Evolutionary conservation across 805 yeast genomes (phyloP).

Genomic region (Candida tibetensis): DNA sequence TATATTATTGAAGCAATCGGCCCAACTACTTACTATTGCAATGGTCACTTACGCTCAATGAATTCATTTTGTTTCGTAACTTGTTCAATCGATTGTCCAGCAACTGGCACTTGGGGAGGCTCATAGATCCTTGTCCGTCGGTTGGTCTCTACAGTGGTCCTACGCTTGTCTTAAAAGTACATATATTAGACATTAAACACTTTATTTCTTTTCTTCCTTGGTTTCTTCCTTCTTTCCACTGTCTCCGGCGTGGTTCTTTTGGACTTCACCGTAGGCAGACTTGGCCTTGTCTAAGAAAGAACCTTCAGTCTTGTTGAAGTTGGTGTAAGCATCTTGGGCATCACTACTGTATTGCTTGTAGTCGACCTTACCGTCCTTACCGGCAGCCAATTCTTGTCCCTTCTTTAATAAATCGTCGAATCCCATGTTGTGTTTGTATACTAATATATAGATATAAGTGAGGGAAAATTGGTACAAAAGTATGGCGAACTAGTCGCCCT

Average conservation of each 20-base stretch:
- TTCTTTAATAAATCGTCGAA: conserved; percentile 24
- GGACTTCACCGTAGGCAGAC: conserved; percentile 30
- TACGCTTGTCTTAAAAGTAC: too few species aligned
- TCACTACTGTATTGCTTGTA: conserved; percentile 26
- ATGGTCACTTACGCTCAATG: too few species aligned
- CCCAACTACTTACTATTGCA: too few species aligned
- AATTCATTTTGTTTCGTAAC: too few species aligned
- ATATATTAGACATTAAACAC: too few species aligned
- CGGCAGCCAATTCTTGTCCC: conserved; percentile 18
- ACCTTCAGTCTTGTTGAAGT: conserved; percentile 29
- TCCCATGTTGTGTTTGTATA: conserved; percentile 19
- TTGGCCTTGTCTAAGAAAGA: conserved; percentile 33
- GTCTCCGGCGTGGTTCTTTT: conserved; percentile 19
- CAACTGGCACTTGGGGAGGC: too few species aligned
- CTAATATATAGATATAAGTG: background rate
- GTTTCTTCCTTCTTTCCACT: too few species aligned
- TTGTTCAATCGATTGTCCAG: too few species aligned
- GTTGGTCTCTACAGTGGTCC: too few species aligned
- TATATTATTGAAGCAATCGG: too few species aligned
- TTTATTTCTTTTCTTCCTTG: too few species aligned
- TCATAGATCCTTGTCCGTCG: too few species aligned
- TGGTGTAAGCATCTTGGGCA: conserved; percentile 35
- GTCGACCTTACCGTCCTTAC: conserved; percentile 24
- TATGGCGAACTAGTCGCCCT: background rate
- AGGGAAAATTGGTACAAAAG: background rate